Evolutionary conservation across 768 basidiomycete genomes (phyloP).

Genomic region (Russula emetica): DNA sequence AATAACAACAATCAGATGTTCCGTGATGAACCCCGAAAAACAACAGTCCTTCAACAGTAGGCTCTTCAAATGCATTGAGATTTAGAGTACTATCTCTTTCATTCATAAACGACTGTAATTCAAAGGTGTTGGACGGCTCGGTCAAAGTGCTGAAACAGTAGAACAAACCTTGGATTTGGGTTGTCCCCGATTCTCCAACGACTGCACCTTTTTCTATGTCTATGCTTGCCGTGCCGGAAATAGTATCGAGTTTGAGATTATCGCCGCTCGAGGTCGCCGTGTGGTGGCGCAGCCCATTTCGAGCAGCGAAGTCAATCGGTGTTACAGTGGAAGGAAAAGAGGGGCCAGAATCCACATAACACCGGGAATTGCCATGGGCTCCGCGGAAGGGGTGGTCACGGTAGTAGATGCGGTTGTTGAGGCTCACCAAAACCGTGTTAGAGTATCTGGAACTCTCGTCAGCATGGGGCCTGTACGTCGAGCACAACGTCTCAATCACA

Average conservation of each 20-base stretch:
- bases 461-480: neutral
- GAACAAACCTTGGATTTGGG: neutral
- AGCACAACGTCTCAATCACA: conserved; percentile 6
- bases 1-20: neutral
- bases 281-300: neutral
- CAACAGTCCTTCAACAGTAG: neutral
- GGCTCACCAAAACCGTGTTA: conserved; percentile 31
- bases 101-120: neutral
- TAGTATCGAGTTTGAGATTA: neutral
- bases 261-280: neutral
- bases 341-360: neutral
- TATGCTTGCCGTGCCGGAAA: neutral
- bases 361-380: too few species aligned
- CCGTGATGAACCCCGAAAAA: neutral
- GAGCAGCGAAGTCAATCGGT: neutral
- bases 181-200: too few species aligned
- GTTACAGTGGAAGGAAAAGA: neutral
- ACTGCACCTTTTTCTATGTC: neutral
- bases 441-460: conserved; percentile 23
- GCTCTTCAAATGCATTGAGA: neutral
- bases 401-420: conserved; percentile 29
- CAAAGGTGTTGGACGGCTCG: neutral
- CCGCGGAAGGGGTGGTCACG: conserved; percentile 11
- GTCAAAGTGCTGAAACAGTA: neutral
- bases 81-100: neutral